Percentiles rank a stretch among this genome's conserved stretches.
Conservation (phyloP, 140 eudicot genomes). For the Cichorium intybus region DNA sequence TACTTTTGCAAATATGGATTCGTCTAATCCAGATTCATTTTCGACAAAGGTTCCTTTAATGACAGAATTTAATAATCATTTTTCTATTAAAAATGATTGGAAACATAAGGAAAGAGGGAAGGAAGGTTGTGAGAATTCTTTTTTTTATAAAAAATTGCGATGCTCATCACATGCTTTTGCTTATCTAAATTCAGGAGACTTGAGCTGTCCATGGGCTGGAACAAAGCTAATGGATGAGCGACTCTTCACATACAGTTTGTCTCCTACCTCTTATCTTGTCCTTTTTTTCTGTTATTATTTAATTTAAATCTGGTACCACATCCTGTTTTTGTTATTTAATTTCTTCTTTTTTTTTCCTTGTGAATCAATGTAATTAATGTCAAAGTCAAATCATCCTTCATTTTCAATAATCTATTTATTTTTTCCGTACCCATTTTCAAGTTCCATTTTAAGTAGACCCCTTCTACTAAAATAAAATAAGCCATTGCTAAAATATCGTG, state of each 20-base stretch:
- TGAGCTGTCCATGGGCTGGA: constrained; percentile 19
- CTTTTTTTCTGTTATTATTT: background rate
- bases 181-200: constrained; percentile 5
- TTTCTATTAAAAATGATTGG: background rate
- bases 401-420: background rate
- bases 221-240: constrained; percentile 13
- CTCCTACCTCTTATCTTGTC: background rate
- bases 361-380: background rate
- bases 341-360: background rate
- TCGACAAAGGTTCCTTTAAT: no score
- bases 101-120: background rate
- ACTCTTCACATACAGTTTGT: constrained; percentile 9
- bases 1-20: no score
- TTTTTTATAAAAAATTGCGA: background rate
- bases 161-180: constrained; percentile 16
- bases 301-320: background rate
- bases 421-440: no score
- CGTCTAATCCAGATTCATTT: no score
- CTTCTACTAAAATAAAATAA: no score
- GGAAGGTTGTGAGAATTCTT: background rate
- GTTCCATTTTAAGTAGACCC: no score
- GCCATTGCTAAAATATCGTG: no score
- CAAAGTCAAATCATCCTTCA: background rate
- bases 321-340: background rate
- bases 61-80: background rate